Conservation (phyloP, 2,329 filamentous ascomycete genomes). For the Helotiales sp. region DNA sequence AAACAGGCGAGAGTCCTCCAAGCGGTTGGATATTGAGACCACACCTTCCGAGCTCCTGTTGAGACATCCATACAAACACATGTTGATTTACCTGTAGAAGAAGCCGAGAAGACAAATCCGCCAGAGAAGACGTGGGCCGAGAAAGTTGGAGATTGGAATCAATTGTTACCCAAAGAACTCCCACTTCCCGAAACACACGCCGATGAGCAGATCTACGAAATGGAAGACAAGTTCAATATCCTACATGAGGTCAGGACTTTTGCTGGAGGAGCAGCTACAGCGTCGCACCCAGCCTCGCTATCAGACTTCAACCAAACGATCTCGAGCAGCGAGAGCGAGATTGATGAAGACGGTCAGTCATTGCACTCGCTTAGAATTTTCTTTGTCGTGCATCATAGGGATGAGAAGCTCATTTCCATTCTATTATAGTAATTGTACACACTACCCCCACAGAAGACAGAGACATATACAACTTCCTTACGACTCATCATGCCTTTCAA, state of each 20-base stretch:
- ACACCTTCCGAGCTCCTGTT: no score
- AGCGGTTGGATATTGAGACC: no score
- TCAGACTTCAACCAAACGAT: not conserved
- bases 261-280: not conserved
- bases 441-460: not conserved
- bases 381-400: no score
- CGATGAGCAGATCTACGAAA: not conserved
- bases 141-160: constrained; percentile 1
- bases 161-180: not conserved
- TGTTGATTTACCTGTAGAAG: no score
- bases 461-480: constrained; percentile 3
- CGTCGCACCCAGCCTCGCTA: not conserved
- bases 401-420: no score
- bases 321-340: constrained; percentile 1
- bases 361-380: no score
- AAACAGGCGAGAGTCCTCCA: no score
- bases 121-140: constrained; percentile 1
- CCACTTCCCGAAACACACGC: not conserved
- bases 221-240: not conserved
- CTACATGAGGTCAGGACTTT: not conserved
- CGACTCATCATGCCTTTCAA: constrained; percentile 2
- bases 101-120: not conserved
- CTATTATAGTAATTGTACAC: no score
- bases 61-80: no score
- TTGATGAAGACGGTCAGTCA: no score